Percentiles rank a stretch among this genome's conserved stretches.
These are phyloP conservation scores for Sarocladium brachiariae DNA, from an alignment of 2,329 filamentous ascomycete genomes.

Conservation along the genomic window DNA sequence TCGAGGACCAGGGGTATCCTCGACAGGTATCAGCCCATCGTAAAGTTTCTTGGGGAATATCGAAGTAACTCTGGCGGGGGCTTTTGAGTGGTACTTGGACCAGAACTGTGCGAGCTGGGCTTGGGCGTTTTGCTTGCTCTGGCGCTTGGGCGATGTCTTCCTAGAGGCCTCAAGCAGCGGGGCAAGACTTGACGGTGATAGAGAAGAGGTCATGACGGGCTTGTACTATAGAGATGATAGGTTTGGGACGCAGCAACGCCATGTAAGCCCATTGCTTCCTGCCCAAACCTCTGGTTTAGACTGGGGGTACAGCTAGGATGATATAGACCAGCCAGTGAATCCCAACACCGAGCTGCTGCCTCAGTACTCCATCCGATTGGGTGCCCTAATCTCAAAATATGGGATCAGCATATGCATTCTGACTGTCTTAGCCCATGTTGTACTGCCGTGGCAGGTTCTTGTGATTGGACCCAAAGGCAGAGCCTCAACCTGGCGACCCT, in stretches of 20 bases:
- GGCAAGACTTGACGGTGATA: background rate
- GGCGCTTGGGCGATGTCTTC: conserved; percentile 6
- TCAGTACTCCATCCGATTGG: background rate
- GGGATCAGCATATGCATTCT: background rate
- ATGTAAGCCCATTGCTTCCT: too few species aligned
- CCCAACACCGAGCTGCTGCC: background rate
- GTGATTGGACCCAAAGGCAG: background rate
- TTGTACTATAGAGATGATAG: background rate
- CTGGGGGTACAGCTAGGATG: background rate
- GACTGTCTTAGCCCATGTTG: background rate
- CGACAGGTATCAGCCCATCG: conserved; percentile 19
- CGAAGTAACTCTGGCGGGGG: conserved; percentile 36
- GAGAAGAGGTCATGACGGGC: background rate
- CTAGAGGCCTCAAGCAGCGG: background rate
- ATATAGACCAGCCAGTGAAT: background rate
- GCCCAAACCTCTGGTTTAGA: too few species aligned
- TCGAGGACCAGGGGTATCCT: conserved; percentile 18
- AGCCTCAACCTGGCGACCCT: too few species aligned
- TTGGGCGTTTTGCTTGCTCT: conserved; percentile 23
- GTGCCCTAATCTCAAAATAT: background rate
- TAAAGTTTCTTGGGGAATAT: conserved; percentile 37
- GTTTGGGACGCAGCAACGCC: too few species aligned
- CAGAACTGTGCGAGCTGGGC: conserved; percentile 34
- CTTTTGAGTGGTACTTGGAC: conserved; percentile 33
- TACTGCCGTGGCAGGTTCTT: background rate